Evolutionary conservation across 2,329 filamentous ascomycete genomes (phyloP), one percentile per base, ranked within the genome.

Genomic region (Fusarium sulawesiense): DNA sequence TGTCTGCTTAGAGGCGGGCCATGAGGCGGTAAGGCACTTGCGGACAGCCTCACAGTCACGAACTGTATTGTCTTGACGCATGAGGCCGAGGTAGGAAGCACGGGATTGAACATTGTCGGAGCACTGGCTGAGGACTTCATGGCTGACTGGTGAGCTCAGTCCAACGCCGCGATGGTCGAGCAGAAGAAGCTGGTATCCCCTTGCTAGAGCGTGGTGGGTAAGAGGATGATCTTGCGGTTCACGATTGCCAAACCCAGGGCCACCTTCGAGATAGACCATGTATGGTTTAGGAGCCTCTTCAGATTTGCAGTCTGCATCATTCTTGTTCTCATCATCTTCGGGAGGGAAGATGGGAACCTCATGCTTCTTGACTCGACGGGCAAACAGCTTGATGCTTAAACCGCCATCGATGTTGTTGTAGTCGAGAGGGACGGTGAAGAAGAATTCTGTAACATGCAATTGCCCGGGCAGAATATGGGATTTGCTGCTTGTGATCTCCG

Each of bases 91-190:
- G 75, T 97, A 97, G 56, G 90, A 87, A 9, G 91, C 92, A 80
- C 98, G 93, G 60, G 88, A 88, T 47, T 86, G 80, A 62, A 88
- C 86, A 7, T 91, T 92, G 41, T 89, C 86, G 14, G 87, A 82
- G 5, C 78, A 60, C 16, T 72, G 47, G 34, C 87, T 86, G 7
- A 98, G 85, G 9, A 91, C 93, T 11, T 87, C 87, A 11, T 92
- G 89, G 2, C 92, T 92, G 44, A 98, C 88, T 2, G 94, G 92
- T 3, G 89, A 92, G 76, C 93, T 97, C 53, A 97, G 83, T 2
- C 95, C 95, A 5, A 93, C 97, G 14, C 95, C 95, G 53, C 95
- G 89, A 78, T 97, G 94, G 78, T 98, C 95, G n/a, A 98, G 86
- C 69, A 92, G 91, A 4, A 98, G 86, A 47, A 93, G 83, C 78